phyloP scores from a whole-genome alignment of 1,284 basidiomycete species.

The Austroboletus niveus region DNA sequence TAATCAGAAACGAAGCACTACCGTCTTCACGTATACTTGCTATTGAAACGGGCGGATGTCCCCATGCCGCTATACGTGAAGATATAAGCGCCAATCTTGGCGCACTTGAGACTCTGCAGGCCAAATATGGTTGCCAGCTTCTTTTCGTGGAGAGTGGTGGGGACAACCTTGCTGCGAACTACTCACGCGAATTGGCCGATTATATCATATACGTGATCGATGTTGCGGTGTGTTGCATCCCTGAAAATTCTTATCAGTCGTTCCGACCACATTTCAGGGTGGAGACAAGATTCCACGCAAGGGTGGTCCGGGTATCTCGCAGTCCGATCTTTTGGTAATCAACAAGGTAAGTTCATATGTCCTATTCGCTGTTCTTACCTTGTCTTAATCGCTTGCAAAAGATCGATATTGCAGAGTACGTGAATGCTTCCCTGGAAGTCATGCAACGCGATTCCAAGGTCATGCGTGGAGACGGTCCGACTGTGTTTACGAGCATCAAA shows the following conservation, averaged over 20 bases:
- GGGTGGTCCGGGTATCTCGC: constrained; percentile 95
- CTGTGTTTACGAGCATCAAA: constrained; percentile 88
- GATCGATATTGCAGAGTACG: constrained; percentile 92
- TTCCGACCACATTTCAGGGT: constrained; percentile 47
- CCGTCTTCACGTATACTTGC: constrained; percentile 86
- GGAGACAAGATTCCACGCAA: constrained; percentile 99
- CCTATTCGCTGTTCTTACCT: background rate
- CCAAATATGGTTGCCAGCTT: constrained; percentile 81
- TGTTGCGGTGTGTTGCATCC: constrained; percentile 55
- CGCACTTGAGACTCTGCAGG: constrained; percentile 92
- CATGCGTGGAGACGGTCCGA: constrained; percentile 95
- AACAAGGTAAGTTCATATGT: constrained; percentile 73
- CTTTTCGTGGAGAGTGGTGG: constrained; percentile 95
- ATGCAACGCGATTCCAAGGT: constrained; percentile 92
- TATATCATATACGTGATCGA: constrained; percentile 96
- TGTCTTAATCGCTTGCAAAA: constrained; percentile 32
- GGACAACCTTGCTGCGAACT: constrained; percentile 95
- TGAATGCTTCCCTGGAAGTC: constrained; percentile 90
- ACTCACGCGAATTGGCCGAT: constrained; percentile 93
- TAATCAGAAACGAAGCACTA: constrained; percentile 90
- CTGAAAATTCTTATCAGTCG: constrained; percentile 7
- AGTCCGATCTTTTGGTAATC: constrained; percentile 91
- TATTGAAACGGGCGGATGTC: constrained; percentile 96
- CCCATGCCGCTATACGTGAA: constrained; percentile 94
- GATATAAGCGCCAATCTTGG: constrained; percentile 97